phyloP scores from a whole-genome alignment of 106 monocot species.

The Amphibolis antarctica region DNA sequence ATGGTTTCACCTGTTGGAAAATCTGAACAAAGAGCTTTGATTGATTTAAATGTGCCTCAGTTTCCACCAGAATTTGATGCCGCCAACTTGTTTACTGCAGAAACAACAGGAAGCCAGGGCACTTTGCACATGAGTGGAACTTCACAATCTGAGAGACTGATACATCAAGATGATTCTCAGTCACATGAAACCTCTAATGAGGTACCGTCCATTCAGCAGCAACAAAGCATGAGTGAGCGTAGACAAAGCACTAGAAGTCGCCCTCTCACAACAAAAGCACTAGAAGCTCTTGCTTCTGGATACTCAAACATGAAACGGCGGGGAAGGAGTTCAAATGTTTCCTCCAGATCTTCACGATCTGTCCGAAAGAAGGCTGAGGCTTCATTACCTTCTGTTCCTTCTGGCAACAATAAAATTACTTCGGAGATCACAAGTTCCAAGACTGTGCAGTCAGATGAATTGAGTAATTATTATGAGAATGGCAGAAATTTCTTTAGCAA shows the following conservation, averaged over 20 bases:
- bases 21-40: conserved; percentile 16
- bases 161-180: conserved; percentile 1
- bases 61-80: conserved; percentile 38
- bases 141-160: conserved; percentile 3
- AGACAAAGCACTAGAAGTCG: conserved; percentile 86
- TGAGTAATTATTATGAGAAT: conserved; percentile 1
- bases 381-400: not conserved
- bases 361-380: conserved; percentile 20
- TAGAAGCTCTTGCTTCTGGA: conserved; percentile 91
- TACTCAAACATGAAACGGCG: conserved; percentile 39
- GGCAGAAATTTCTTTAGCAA: conserved; percentile 6
- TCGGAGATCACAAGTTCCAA: not conserved
- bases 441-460: conserved; percentile 9
- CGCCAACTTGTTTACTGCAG: conserved; percentile 5
- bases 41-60: conserved; percentile 63
- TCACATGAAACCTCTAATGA: not conserved
- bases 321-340: conserved; percentile 13
- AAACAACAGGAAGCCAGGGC: conserved; percentile 9
- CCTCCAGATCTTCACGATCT: conserved; percentile 22
- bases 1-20: conserved; percentile 8
- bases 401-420: not conserved
- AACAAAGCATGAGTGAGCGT: conserved; percentile 15
- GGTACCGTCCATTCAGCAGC: conserved; percentile 1
- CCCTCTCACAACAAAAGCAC: conserved; percentile 64
- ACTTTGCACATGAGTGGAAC: conserved; percentile 2